Evolutionary conservation across 768 basidiomycete species (phyloP).

Genomic region (Russula foetens): DNA sequence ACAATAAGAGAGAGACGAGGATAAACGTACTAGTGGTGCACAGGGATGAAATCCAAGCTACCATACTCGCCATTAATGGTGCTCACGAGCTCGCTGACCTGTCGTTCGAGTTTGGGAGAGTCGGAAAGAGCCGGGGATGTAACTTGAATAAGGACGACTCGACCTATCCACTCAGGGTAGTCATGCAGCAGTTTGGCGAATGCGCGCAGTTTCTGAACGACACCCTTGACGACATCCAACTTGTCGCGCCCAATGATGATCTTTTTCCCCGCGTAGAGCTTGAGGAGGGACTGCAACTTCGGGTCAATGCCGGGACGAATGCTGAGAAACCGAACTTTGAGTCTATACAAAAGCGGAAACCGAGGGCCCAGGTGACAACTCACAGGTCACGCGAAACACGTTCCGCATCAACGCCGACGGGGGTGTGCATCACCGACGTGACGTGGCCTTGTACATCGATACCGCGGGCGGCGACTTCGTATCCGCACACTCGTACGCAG

Average conservation of each 20-base stretch:
- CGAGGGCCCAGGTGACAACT: constrained; percentile 36
- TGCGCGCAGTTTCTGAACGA: constrained; percentile 94
- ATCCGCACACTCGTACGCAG: constrained; percentile 93
- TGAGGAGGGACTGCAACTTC: constrained; percentile 78
- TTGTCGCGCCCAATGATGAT: constrained; percentile 98
- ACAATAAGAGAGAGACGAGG: background rate
- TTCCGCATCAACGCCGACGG: constrained; percentile 92
- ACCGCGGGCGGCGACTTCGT: constrained; percentile 60
- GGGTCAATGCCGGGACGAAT: constrained; percentile 76
- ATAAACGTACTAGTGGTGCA: constrained; percentile 87
- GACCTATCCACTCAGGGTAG: constrained; percentile 93
- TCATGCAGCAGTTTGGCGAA: constrained; percentile 91
- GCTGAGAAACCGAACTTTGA: constrained; percentile 29
- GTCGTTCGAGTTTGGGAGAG: constrained; percentile 86
- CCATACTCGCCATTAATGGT: constrained; percentile 96
- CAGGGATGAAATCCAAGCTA: constrained; percentile 88
- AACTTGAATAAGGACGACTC: constrained; percentile 84
- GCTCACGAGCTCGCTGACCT: constrained; percentile 88
- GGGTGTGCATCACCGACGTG: constrained; percentile 78
- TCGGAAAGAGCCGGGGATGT: constrained; percentile 91
- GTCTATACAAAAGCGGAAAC: background rate
- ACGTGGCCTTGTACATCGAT: constrained; percentile 88
- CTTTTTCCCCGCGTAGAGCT: constrained; percentile 92
- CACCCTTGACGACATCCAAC: constrained; percentile 96
- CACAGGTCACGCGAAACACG: constrained; percentile 67